Conservation (phyloP, 2,329 filamentous ascomycete species). For the Trichophyton rubrum region DNA sequence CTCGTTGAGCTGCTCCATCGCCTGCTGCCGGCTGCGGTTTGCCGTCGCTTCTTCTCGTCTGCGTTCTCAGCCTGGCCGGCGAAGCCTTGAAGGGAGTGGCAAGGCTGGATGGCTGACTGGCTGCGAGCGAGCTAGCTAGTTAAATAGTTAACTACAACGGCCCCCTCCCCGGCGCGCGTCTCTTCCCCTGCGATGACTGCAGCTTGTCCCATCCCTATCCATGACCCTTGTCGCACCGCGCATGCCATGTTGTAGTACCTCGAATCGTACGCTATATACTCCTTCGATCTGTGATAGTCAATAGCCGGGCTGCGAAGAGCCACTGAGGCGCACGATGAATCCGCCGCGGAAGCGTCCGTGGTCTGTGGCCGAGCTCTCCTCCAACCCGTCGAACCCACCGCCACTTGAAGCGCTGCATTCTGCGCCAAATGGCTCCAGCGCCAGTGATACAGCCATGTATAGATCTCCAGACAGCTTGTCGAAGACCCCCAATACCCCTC, state of each 20-base stretch:
- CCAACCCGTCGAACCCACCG: background rate
- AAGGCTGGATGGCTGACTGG: background rate
- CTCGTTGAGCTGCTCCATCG: background rate
- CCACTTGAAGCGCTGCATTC: background rate
- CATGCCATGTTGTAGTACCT: background rate
- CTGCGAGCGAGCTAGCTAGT: background rate
- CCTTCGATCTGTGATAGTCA: background rate
- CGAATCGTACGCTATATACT: background rate
- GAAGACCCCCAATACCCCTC: constrained; percentile 7
- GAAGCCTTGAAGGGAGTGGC: background rate
- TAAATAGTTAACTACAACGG: background rate
- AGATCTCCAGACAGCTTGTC: constrained; percentile 8
- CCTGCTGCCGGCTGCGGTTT: background rate
- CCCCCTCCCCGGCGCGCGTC: background rate
- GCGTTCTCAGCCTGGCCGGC: background rate
- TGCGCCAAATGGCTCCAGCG: background rate
- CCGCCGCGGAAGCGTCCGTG: constrained; percentile 9
- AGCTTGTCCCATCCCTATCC: constrained; percentile 1
- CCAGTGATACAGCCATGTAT: constrained; percentile 1
- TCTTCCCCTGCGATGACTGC: constrained; percentile 1
- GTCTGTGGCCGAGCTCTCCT: constrained; percentile 8
- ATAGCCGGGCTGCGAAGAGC: background rate
- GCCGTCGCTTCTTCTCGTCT: background rate
- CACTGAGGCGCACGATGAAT: constrained; percentile 4
- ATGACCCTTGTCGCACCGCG: constrained; percentile 1